Evolutionary conservation across 78 protist species (phyloP), one percentile per base, ranked within the genome.

Genomic region (Trichosphaerium sp.): DNA sequence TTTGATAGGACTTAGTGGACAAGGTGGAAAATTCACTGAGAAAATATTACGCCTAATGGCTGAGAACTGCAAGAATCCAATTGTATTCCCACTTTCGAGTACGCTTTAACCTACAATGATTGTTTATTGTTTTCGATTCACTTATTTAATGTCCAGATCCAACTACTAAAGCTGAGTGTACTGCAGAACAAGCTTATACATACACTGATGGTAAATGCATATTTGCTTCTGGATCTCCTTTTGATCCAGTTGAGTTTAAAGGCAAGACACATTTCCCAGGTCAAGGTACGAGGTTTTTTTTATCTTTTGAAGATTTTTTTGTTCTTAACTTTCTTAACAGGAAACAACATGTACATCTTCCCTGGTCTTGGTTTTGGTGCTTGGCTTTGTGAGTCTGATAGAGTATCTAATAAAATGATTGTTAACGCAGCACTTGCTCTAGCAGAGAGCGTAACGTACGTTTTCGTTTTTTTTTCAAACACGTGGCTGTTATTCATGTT

Each of bases 341-440:
- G n/a, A 21, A 73, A 75, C 82, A 75, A 65, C 67, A 61, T 69
- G 86, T 91, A 79, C 85, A 77, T 89, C 74, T 91, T 94, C 91
- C 96, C 96, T 14, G 98, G 93, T 42, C 42, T 94, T 21, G 98
- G 94, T 31, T 67, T 90, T 21, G 98, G 93, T 12, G 58, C 87
- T 12, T 1, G 39, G 26, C 47, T 74, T 18, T 49, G 72, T 42
- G 37, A 56, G 5, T 78, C 92, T 15, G 63, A 2, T 7, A 47
- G 12, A n/a, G 84, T 92, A 55, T 71, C 95, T 11, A 89, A 89
- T 59, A 43, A 18, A 18, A 80, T 88, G 85, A 25, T 94, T 58
- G 25, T 28, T 34, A 29, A 37, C 26, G 94, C 96, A 1, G 80
- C 94, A 35, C 48, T 35, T 47, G 48, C 81, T 1, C 76, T 91